Evolutionary conservation across 148 eudicot species (phyloP).

Genomic region (Rhododendron molle): DNA sequence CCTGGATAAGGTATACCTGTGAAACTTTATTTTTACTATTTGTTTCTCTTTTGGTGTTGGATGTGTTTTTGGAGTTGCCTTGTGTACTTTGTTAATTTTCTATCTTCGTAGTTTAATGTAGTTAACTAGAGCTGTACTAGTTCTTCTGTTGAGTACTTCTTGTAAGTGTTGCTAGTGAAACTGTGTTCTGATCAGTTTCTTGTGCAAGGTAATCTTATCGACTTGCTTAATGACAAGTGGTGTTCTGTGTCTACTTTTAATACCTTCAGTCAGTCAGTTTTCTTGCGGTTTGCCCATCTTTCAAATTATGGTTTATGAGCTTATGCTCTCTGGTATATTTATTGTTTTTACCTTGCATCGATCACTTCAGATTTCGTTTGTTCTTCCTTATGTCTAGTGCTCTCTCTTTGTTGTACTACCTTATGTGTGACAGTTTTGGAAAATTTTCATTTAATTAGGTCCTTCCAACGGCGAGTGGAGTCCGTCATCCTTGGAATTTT

Average conservation of each 20-base stretch:
- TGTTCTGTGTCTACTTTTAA: background rate
- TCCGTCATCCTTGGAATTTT: conserved; percentile 44
- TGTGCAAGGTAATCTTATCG: background rate
- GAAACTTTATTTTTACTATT: background rate
- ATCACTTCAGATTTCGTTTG: background rate
- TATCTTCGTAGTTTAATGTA: background rate
- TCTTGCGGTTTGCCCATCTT: background rate
- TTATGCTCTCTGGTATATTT: background rate
- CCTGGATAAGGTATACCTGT: conserved; percentile 74
- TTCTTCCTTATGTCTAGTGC: background rate
- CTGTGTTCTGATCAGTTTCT: background rate
- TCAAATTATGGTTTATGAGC: background rate
- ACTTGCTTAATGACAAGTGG: background rate
- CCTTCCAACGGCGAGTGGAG: conserved; percentile 55
- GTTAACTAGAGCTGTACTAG: background rate
- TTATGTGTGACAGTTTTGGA: background rate
- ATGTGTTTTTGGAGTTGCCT: background rate
- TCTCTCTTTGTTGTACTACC: background rate
- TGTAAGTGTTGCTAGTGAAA: background rate
- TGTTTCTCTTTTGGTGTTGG: background rate
- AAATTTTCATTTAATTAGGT: conserved; percentile 38
- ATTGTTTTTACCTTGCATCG: background rate
- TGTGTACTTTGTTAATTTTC: background rate
- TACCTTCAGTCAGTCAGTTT: background rate
- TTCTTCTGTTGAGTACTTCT: background rate